These are phyloP conservation scores for Yamagishiella unicocca DNA, from an alignment of 139 green algal species.

Conservation along the genomic window DNA sequence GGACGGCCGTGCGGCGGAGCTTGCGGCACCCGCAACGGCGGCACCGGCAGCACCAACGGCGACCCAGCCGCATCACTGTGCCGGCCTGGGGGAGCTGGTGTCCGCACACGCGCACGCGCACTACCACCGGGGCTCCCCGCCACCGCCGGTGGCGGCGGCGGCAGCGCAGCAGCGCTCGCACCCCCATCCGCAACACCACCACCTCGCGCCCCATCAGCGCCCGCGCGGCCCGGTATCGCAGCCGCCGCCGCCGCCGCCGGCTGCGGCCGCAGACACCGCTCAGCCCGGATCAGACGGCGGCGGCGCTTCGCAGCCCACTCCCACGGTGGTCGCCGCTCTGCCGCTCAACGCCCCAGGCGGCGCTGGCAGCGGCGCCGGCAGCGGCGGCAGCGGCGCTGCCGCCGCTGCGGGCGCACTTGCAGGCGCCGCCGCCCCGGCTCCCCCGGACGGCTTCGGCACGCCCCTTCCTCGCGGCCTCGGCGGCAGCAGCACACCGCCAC, in stretches of 20 bases:
- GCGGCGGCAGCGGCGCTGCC: background rate
- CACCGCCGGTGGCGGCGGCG: background rate
- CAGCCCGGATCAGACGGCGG: no score
- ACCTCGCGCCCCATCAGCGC: background rate
- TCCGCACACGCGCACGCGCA: constrained; percentile 16
- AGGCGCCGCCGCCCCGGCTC: background rate
- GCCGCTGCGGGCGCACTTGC: background rate
- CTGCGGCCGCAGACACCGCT: no score
- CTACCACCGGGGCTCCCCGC: constrained; percentile 35
- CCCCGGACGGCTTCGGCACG: background rate
- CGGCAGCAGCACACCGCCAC: no score
- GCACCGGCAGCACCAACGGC: background rate
- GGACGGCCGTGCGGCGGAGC: no score
- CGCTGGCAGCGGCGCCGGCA: background rate
- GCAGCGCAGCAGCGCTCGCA: background rate
- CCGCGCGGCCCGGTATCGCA: background rate
- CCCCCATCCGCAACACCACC: background rate
- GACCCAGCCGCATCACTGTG: no score
- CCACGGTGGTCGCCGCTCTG: no score
- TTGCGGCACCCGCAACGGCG: background rate
- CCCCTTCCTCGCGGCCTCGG: background rate
- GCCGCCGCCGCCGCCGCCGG: background rate
- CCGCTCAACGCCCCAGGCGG: background rate
- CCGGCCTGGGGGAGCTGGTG: background rate
- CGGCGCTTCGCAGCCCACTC: no score